phyloP scores from a whole-genome alignment of 1,139 yeast genomes.

The Hemisphaericaspora subhashii region DNA sequence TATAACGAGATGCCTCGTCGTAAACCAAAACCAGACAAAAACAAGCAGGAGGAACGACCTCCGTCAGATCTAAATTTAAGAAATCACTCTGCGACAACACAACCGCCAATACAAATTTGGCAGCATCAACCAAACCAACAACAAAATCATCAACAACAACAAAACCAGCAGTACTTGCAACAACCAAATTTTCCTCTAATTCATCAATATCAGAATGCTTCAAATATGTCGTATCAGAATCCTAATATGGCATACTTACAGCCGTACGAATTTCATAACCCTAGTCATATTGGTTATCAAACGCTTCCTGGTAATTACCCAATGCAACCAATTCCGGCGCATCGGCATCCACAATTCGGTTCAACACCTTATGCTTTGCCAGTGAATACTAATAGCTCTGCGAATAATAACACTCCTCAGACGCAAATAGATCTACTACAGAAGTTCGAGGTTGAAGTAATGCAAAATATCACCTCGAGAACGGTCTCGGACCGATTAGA shows the following conservation, averaged over 20 bases:
- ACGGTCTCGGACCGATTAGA: too few species aligned
- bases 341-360: background rate
- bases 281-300: background rate
- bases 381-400: background rate
- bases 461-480: too few species aligned
- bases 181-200: background rate
- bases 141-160: background rate
- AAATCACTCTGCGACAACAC: background rate
- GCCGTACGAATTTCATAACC: background rate
- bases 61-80: background rate
- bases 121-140: constrained; percentile 1
- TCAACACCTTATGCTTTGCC: background rate
- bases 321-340: background rate
- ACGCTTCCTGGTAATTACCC: background rate
- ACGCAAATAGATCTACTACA: constrained; percentile 4
- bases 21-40: background rate
- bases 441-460: constrained; percentile 13
- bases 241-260: background rate
- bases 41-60: background rate
- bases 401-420: constrained; percentile 2
- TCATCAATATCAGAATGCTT: background rate
- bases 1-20: too few species aligned
- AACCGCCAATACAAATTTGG: background rate
- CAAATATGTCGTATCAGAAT: background rate
- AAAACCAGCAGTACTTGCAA: background rate